Evolutionary conservation across 148 eudicot genomes (phyloP), one percentile per base, ranked within the genome.

Genomic region (Selenicereus undatus): DNA sequence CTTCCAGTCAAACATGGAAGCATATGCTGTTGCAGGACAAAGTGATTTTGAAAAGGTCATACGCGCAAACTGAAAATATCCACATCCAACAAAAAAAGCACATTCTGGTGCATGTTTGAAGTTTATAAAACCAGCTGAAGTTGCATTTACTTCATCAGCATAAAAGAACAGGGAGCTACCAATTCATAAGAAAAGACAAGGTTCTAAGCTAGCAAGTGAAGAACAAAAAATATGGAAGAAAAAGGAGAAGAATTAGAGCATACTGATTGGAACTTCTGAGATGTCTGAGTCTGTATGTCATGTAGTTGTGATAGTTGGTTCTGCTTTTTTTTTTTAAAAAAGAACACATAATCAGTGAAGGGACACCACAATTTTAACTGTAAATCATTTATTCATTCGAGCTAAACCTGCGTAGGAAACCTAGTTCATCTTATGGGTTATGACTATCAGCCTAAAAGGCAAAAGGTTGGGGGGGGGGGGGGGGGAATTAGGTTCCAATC

Each of bases 261-360:
- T 91, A 90, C 89, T 85, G 86, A 69, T 84, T 89, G 90, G 79
- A 90, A 90, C 75, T 91, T 93, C 83, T 89, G 92, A 68, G 87
- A 92, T 52, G 89, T 76, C 86, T 90, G 94, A 79, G 88, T 80
- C 82, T 88, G 91, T 83, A 91, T 75, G 82, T 93, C 97, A 85
- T 90, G 91, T 79, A 91, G 84, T 87, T 91, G 97, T 21, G 86
- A 74, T 80, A 88, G 80, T 80, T 91, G 94, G 84, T 85, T 93
- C 94, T 91, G 87, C 74, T 16, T n/a, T n/a, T n/a, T n/a, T n/a
- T n/a, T n/a, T n/a, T 4, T 39, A 39, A 39, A 39, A 76, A 70
- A 77, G n/a, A 39, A 77, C 12, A 17, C 16, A 22, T 43, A 36
- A 54, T 54, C 50, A 62, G 70, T 71, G 70, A 39, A 52, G 74